Percentiles rank a stretch among this genome's conserved stretches.
Conservation (phyloP, 345 rosid genomes). For the Microthlaspi erraticum region DNA sequence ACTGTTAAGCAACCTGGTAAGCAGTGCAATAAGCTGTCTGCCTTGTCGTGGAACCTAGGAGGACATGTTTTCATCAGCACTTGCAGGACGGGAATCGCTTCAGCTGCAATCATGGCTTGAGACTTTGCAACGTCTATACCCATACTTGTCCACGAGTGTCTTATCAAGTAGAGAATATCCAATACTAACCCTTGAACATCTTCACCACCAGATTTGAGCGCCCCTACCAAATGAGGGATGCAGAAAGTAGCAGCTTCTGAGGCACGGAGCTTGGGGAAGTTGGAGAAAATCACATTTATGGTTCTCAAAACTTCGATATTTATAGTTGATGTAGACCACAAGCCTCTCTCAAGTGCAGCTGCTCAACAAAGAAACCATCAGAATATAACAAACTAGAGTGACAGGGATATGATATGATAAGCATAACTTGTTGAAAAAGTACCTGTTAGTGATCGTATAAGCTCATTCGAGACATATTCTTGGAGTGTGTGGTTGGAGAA, state of each 20-base stretch:
- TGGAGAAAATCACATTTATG: slow-evolving; percentile 73
- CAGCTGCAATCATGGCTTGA: slow-evolving; percentile 85
- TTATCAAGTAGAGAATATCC: slow-evolving; percentile 77
- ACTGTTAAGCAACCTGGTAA: slow-evolving; percentile 90
- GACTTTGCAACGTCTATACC: slow-evolving; percentile 76
- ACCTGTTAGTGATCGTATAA: slow-evolving; percentile 87
- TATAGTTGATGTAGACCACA: slow-evolving; percentile 76
- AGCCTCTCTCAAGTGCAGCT: slow-evolving; percentile 92
- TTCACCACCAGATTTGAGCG: slow-evolving; percentile 77
- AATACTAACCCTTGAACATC: slow-evolving; percentile 75
- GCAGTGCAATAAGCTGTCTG: slow-evolving; percentile 84
- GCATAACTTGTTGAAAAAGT: slow-evolving; percentile 23
- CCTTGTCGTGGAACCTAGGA: slow-evolving; percentile 83
- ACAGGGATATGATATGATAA: background rate
- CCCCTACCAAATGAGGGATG: slow-evolving; percentile 83
- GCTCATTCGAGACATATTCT: slow-evolving; percentile 90
- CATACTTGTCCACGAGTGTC: slow-evolving; percentile 86
- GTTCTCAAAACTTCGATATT: slow-evolving; percentile 76
- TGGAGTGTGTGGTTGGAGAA: slow-evolving; percentile 94
- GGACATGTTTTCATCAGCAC: slow-evolving; percentile 83
- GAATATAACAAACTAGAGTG: slow-evolving; percentile 17
- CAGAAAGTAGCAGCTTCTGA: slow-evolving; percentile 92
- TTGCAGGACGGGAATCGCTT: slow-evolving; percentile 84
- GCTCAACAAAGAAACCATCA: slow-evolving; percentile 39
- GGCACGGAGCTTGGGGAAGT: slow-evolving; percentile 82